Conservation (phyloP, 768 basidiomycete genomes). For the Tricholoma sp. region DNA sequence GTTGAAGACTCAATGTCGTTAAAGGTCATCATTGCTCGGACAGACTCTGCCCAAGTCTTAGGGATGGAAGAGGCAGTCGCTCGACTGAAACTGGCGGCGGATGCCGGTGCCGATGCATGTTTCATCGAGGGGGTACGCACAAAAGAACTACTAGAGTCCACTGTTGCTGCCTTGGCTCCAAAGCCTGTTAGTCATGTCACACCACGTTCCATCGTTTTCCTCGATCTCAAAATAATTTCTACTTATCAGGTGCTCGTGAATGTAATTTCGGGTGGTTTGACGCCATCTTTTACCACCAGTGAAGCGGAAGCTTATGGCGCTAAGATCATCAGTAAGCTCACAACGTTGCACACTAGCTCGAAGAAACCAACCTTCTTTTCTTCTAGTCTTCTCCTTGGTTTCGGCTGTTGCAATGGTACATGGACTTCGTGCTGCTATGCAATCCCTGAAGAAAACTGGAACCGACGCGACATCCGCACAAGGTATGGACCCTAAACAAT, state of each 20-base stretch:
- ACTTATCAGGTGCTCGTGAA: constrained; percentile 68
- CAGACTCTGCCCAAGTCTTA: constrained; percentile 73
- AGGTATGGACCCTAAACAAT: constrained; percentile 74
- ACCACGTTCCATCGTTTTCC: background rate
- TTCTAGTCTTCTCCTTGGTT: constrained; percentile 66
- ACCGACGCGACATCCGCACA: constrained; percentile 57
- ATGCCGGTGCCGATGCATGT: constrained; percentile 74
- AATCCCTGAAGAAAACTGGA: constrained; percentile 69
- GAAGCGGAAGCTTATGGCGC: constrained; percentile 69
- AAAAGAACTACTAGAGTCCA: constrained; percentile 55
- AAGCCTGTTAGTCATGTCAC: constrained; percentile 46
- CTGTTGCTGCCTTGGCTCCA: constrained; percentile 63
- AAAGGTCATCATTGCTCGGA: constrained; percentile 69
- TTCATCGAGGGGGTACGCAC: constrained; percentile 79
- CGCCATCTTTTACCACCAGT: constrained; percentile 65
- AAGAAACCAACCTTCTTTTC: background rate
- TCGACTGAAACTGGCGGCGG: constrained; percentile 65
- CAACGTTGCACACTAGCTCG: background rate
- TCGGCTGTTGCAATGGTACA: constrained; percentile 76
- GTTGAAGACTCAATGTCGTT: background rate
- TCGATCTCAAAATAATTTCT: background rate
- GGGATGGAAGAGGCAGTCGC: constrained; percentile 74
- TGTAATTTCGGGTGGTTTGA: constrained; percentile 74
- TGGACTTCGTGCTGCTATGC: constrained; percentile 72
- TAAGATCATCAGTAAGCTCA: constrained; percentile 67